Evolutionary conservation across 139 green algal species (phyloP).

Genomic region (Diplosphaera chodatii): DNA sequence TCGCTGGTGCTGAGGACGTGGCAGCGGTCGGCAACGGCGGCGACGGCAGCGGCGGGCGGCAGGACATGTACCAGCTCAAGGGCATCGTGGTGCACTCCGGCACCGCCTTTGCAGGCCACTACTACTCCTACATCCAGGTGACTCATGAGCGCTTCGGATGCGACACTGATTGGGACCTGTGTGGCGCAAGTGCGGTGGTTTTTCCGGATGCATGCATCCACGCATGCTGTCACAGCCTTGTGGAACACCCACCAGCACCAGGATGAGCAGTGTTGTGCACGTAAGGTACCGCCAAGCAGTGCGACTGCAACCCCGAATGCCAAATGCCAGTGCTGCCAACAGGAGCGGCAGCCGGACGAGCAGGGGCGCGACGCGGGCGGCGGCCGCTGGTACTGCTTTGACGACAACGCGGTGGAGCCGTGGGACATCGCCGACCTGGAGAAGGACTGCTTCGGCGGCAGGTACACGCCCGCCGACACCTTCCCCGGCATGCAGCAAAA

Average conservation of each 20-base stretch:
- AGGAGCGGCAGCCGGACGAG: background rate
- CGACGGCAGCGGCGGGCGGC: background rate
- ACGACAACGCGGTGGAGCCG: constrained; percentile 72
- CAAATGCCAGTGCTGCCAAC: too few relatives aligned
- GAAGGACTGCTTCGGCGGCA: constrained; percentile 83
- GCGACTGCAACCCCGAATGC: too few relatives aligned
- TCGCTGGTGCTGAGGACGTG: too few relatives aligned
- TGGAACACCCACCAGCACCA: too few relatives aligned
- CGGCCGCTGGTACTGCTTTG: constrained; percentile 74
- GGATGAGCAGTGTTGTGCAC: too few relatives aligned
- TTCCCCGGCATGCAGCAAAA: background rate
- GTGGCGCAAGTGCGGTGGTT: too few relatives aligned
- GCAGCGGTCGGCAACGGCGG: background rate
- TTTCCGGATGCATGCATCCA: too few relatives aligned
- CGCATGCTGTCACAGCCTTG: too few relatives aligned
- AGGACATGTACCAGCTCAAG: constrained; percentile 76
- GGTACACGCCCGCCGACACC: constrained; percentile 12
- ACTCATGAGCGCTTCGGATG: too few relatives aligned
- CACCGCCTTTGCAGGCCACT: constrained; percentile 89
- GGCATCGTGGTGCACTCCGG: constrained; percentile 89
- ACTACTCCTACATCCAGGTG: constrained; percentile 88
- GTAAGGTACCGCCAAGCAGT: too few relatives aligned
- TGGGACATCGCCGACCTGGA: constrained; percentile 73
- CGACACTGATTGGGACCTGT: too few relatives aligned
- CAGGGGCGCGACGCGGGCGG: background rate